A percentile compares a stretch with the other conserved stretches of the same genome.
Conservation (phyloP, 306 rosid genomes). For the Quercus berberidifolia region DNA sequence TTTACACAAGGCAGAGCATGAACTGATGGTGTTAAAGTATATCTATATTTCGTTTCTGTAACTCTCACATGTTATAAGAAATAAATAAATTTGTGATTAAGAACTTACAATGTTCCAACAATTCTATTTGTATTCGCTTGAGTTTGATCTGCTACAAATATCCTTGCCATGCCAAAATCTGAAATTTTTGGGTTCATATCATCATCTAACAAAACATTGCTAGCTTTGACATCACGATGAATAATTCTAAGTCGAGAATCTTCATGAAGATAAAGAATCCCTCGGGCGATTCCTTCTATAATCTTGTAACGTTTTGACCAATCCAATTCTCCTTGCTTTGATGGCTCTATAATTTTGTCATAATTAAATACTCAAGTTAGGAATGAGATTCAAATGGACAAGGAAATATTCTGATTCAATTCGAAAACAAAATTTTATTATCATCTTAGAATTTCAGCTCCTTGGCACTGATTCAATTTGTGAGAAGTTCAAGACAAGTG, state of each 20-base stretch:
- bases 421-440: no score
- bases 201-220: constrained; percentile 34
- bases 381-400: neutral
- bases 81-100: no score
- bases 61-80: neutral
- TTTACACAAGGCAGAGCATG: no score
- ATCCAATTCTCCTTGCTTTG: constrained; percentile 13
- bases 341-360: constrained; percentile 20
- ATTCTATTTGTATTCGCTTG: constrained; percentile 25
- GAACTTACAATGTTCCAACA: constrained; percentile 50
- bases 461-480: neutral
- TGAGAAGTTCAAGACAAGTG: neutral
- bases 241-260: constrained; percentile 46
- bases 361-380: neutral
- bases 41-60: no score
- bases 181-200: constrained; percentile 41
- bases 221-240: constrained; percentile 42
- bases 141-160: constrained; percentile 24
- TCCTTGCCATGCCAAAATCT: constrained; percentile 48
- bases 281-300: constrained; percentile 37
- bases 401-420: neutral
- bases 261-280: constrained; percentile 44
- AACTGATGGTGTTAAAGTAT: no score
- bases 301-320: constrained; percentile 40
- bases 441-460: neutral